Evolutionary conservation across 2,329 filamentous ascomycete genomes (phyloP).

Genomic region (Trichoderma oligosporum): DNA sequence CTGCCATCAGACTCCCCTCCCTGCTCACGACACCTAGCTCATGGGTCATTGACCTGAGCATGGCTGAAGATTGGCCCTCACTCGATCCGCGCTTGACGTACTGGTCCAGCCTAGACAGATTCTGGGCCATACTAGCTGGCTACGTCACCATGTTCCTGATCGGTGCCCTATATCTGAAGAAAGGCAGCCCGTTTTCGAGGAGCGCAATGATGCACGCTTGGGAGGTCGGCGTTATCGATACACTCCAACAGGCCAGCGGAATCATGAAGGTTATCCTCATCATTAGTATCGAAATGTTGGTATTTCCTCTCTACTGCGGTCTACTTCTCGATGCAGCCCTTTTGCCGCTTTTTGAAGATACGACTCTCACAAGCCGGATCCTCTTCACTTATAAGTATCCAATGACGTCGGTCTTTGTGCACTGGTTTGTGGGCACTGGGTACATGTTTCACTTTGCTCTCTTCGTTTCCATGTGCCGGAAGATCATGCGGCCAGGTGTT

Average conservation of each 20-base stretch:
- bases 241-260: slow-evolving; percentile 86
- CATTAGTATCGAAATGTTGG: slow-evolving; percentile 98
- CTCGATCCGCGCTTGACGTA: slow-evolving; percentile 59
- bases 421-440: slow-evolving; percentile 97
- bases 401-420: slow-evolving; percentile 88
- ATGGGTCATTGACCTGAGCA: slow-evolving; percentile 57
- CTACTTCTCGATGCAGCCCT: slow-evolving; percentile 84
- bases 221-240: slow-evolving; percentile 77
- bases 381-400: slow-evolving; percentile 75
- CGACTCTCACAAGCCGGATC: slow-evolving; percentile 72
- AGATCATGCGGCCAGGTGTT: slow-evolving; percentile 92
- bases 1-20: slow-evolving; percentile 24
- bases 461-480: slow-evolving; percentile 98
- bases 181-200: slow-evolving; percentile 64
- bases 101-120: slow-evolving; percentile 63
- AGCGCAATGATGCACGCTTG: slow-evolving; percentile 54
- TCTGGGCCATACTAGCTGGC: slow-evolving; percentile 72
- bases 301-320: slow-evolving; percentile 94
- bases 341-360: slow-evolving; percentile 80
- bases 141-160: slow-evolving; percentile 73
- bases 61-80: slow-evolving; percentile 35
- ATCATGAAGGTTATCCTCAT: slow-evolving; percentile 98
- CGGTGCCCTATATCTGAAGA: slow-evolving; percentile 74
- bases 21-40: slow-evolving; percentile 45
- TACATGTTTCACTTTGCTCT: slow-evolving; percentile 99